These are phyloP conservation scores for Xylaria grammica DNA, from an alignment of 495 filamentous ascomycete species.

Conservation along the genomic window DNA sequence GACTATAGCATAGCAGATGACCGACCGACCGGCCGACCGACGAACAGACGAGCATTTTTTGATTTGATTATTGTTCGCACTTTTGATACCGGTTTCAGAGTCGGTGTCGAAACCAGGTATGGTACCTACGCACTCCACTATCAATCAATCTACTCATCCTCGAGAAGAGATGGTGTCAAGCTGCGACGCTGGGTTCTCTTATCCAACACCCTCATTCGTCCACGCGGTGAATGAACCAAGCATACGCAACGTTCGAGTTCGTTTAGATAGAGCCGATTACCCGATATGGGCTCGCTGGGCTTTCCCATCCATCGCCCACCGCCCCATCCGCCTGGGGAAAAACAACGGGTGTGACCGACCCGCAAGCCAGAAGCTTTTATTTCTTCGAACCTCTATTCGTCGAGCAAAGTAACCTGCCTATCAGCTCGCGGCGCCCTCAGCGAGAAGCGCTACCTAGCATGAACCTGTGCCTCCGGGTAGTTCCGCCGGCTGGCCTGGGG, in stretches of 20 bases:
- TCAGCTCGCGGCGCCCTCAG: constrained; percentile 1
- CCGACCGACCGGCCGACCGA: not conserved
- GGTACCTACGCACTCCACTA: too few species aligned
- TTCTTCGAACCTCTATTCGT: not conserved
- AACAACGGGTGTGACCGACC: not conserved
- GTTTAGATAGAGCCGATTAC: constrained; percentile 1
- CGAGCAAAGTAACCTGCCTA: too few species aligned
- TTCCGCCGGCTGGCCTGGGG: not conserved
- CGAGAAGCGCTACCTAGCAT: not conserved
- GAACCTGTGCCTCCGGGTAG: not conserved
- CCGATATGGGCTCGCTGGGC: too few species aligned
- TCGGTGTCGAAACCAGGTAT: not conserved
- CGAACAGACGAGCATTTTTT: not conserved
- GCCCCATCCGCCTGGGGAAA: not conserved
- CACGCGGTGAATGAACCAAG: not conserved
- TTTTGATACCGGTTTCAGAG: not conserved
- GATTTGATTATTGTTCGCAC: not conserved
- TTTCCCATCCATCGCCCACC: too few species aligned
- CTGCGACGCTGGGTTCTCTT: not conserved
- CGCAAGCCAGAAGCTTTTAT: not conserved
- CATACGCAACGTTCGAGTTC: too few species aligned
- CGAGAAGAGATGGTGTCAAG: not conserved
- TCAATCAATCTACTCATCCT: not conserved
- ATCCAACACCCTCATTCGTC: not conserved
- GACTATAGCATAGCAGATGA: constrained; percentile 13